These are phyloP conservation scores for Polygonum maritimum DNA, from an alignment of 148 eudicot species.

Conservation along the genomic window DNA sequence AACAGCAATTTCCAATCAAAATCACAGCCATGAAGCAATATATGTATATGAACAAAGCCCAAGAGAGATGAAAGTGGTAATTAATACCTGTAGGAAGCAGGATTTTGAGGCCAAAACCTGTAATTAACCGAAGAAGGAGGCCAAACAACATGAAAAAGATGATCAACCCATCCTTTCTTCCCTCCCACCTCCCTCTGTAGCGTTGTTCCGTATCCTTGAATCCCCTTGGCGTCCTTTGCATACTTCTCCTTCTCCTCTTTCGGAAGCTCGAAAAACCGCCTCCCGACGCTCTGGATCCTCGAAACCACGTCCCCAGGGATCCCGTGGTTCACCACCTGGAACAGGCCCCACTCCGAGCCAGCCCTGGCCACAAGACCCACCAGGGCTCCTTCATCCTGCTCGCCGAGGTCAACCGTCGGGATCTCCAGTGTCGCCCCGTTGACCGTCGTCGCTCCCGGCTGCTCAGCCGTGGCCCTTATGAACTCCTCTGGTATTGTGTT, in stretches of 20 bases:
- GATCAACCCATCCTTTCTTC: slow-evolving; percentile 81
- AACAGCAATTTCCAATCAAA: no score
- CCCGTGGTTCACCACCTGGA: slow-evolving; percentile 43
- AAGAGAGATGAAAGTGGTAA: neutral
- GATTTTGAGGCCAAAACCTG: slow-evolving; percentile 66
- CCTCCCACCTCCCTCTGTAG: slow-evolving; percentile 43
- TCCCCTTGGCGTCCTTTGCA: slow-evolving; percentile 31
- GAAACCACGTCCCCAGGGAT: slow-evolving; percentile 28
- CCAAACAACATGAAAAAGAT: slow-evolving; percentile 72
- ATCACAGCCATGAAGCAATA: no score
- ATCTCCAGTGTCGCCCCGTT: slow-evolving; percentile 23
- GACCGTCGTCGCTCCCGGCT: slow-evolving; percentile 33
- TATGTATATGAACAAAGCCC: neutral
- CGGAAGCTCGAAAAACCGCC: slow-evolving; percentile 37
- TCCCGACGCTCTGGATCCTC: slow-evolving; percentile 34
- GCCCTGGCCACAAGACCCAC: slow-evolving; percentile 25
- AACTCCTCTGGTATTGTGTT: slow-evolving; percentile 37
- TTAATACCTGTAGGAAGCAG: slow-evolving; percentile 56
- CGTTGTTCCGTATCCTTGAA: slow-evolving; percentile 60
- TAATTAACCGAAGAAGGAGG: slow-evolving; percentile 55
- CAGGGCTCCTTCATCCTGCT: slow-evolving; percentile 12
- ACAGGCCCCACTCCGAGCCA: slow-evolving; percentile 39
- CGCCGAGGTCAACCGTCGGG: slow-evolving; percentile 33
- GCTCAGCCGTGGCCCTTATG: slow-evolving; percentile 35
- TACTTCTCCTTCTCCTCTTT: slow-evolving; percentile 45